Conservation (phyloP, 192 early-diverging fungal species). For the Rhizophagus clarus region DNA sequence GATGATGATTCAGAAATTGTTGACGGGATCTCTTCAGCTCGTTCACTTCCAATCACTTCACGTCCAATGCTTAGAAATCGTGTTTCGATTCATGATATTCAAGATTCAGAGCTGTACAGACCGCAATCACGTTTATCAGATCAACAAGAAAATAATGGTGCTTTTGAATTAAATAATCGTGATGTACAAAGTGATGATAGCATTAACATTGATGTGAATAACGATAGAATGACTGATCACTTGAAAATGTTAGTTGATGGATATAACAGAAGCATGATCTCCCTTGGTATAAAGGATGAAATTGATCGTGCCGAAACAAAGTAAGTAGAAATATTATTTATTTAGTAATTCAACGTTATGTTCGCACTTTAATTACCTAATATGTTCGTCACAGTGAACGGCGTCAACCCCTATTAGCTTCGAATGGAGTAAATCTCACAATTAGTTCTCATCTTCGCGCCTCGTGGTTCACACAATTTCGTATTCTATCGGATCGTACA, state of each 20-base stretch:
- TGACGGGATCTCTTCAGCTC: constrained; percentile 8
- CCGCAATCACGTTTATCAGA: constrained; percentile 6
- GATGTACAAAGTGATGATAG: constrained; percentile 14
- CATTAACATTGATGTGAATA: constrained; percentile 8
- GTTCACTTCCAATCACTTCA: not conserved
- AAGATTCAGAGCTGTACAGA: constrained; percentile 27
- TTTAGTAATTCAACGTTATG: not conserved
- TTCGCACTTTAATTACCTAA: not conserved
- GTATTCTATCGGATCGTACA: constrained; percentile 71
- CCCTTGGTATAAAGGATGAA: constrained; percentile 38
- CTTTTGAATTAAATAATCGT: constrained; percentile 5
- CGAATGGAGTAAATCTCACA: constrained; percentile 26
- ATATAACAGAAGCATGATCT: constrained; percentile 40
- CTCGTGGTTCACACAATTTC: constrained; percentile 67
- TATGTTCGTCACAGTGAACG: not conserved
- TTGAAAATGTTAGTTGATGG: constrained; percentile 36
- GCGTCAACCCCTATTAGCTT: not conserved
- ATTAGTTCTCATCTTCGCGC: constrained; percentile 55
- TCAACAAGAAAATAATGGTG: not conserved
- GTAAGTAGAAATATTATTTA: constrained; percentile 2
- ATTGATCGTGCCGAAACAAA: constrained; percentile 35
- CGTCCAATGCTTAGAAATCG: constrained; percentile 5
- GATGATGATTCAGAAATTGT: not conserved
- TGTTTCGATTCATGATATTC: constrained; percentile 32
- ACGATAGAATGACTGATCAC: constrained; percentile 38